Evolutionary conservation across 805 yeast genomes (phyloP).

Genomic region (Saccharomycopsis amapae): DNA sequence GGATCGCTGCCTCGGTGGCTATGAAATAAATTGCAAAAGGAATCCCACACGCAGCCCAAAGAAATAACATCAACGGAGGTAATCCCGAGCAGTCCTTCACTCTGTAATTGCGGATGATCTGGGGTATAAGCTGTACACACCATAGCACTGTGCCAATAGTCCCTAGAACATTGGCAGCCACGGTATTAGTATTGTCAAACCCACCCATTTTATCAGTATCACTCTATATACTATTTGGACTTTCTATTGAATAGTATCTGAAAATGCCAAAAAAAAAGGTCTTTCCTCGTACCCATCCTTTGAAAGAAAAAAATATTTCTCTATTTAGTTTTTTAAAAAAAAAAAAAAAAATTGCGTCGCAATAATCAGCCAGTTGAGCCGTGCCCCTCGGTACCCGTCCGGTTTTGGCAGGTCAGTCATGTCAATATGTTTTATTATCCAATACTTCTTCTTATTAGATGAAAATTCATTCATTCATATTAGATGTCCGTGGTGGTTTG

Average conservation of each 20-base stretch:
- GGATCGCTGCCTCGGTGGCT: constrained; percentile 61
- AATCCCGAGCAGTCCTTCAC: constrained; percentile 79
- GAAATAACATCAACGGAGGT: constrained; percentile 80
- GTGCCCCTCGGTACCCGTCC: too few species aligned
- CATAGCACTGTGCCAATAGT: constrained; percentile 87
- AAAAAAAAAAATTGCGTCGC: not conserved
- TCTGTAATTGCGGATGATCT: constrained; percentile 64
- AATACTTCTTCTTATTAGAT: too few species aligned
- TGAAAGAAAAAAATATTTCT: not conserved
- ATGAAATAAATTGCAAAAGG: constrained; percentile 85
- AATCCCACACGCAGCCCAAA: constrained; percentile 74
- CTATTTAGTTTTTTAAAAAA: not conserved
- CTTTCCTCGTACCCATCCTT: not conserved
- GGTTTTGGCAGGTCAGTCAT: too few species aligned
- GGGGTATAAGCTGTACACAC: constrained; percentile 91
- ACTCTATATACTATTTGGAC: too few species aligned
- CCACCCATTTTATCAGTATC: too few species aligned
- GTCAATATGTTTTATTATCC: too few species aligned
- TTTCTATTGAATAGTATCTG: not conserved
- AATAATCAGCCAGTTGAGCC: too few species aligned
- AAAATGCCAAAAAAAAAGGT: not conserved
- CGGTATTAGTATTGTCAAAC: constrained; percentile 15
- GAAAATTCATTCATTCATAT: too few species aligned
- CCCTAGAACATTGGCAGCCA: constrained; percentile 69
- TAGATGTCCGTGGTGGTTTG: too few species aligned